phyloP scores from a whole-genome alignment of 495 filamentous ascomycete genomes.

The Amorphotheca resinae region DNA sequence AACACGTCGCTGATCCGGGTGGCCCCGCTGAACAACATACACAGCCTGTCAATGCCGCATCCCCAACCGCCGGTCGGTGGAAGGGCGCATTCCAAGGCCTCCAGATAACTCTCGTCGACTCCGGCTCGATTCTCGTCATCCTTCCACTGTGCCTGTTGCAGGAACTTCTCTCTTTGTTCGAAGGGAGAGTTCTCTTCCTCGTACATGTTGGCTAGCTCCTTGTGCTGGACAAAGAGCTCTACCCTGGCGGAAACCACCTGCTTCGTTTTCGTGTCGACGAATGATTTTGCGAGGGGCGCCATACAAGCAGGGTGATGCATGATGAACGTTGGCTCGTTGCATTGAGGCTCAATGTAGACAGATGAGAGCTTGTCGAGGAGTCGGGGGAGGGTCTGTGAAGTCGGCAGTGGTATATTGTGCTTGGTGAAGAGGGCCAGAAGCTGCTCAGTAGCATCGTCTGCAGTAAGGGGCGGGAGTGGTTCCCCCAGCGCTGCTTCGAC shows the following conservation, averaged over 20 bases:
- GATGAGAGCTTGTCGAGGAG: constrained; percentile 76
- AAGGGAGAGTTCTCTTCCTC: constrained; percentile 95
- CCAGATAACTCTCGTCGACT: constrained; percentile 74
- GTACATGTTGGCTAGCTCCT: constrained; percentile 86
- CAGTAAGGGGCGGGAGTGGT: constrained; percentile 55
- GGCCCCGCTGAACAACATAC: constrained; percentile 73
- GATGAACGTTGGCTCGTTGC: constrained; percentile 68
- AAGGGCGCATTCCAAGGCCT: constrained; percentile 73
- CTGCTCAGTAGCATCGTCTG: constrained; percentile 38
- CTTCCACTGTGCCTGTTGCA: constrained; percentile 32
- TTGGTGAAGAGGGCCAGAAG: constrained; percentile 45
- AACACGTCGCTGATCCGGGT: constrained; percentile 71
- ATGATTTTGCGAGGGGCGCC: constrained; percentile 85
- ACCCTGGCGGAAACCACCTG: constrained; percentile 63
- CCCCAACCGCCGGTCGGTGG: constrained; percentile 96
- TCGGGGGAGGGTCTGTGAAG: constrained; percentile 53
- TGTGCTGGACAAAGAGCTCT: constrained; percentile 73
- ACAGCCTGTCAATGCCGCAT: constrained; percentile 76
- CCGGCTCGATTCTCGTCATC: constrained; percentile 27
- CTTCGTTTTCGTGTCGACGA: constrained; percentile 43
- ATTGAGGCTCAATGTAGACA: constrained; percentile 62
- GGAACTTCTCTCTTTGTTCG: constrained; percentile 75
- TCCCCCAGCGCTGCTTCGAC: constrained; percentile 54
- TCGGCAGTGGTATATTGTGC: constrained; percentile 38
- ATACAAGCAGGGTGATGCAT: constrained; percentile 84